Evolutionary conservation across 805 yeast species (phyloP), one percentile per base, ranked within the genome.

Genomic region (Saturnispora ahearnii): DNA sequence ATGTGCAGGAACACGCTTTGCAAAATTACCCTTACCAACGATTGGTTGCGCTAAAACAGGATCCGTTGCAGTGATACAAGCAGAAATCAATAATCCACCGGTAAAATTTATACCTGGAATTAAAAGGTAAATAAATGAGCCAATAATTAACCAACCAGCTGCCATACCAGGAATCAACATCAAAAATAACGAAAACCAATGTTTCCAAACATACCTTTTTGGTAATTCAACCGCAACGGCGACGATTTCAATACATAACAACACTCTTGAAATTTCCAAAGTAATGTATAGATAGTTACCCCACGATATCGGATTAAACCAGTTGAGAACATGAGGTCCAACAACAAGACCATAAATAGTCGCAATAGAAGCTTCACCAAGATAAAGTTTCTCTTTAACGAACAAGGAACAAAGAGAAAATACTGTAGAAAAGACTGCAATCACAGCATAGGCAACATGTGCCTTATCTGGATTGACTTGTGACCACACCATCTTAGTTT

Each of bases 41-140:
- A 82, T 82, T 1, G 87, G 85, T 40, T 84, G 84, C 3, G 85
- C 81, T 59, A 82, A 70, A 41, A 83, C 84, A 3, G 89, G 90
- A 62, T 83, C 90, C 0, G 90, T 83, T 7, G 89, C 88, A 0
- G 90, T 83, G 47, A 82, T 77, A 62, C 89, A 82, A 2, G 86
- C 86, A 10, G 80, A 73, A 1, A 83, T 79, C 46, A 82, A 67
- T 31, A 83, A 72, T 5, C 79, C 77, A 45, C 80, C 77, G 21
- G 77, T 63, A 60, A 77, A 81, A 32, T 67, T 64, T 50, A 82
- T 67, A 29, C 74, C 74, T 0, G 87, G 87, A 31, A 82, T 74
- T 44, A 82, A 67, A 7, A 70, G 65, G 79, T 82, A 83, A 31
- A 81, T 72, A 55, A 83, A 79, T 5, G 79, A 63, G 0, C 85